A percentile compares a stretch with the other conserved stretches of the same genome.
Evolutionary conservation across 768 basidiomycete genomes (phyloP).

Genomic region (Kwoniella mangroviensis): DNA sequence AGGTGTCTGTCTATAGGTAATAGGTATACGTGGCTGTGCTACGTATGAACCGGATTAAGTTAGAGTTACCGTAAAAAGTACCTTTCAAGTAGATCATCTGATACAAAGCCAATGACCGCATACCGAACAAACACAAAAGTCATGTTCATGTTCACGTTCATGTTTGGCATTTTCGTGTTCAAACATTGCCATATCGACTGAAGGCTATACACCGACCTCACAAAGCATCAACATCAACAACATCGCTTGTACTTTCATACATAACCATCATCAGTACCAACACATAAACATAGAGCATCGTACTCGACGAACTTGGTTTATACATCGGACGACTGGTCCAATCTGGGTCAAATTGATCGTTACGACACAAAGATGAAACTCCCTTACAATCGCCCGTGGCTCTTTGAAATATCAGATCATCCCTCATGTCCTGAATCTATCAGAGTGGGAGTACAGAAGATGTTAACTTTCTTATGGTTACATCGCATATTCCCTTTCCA

Average conservation of each 20-base stretch:
- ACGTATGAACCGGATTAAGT: neutral
- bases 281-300: too few species aligned
- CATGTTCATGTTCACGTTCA: neutral
- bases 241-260: too few species aligned
- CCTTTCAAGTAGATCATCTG: neutral
- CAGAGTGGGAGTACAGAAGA: slow-evolving; percentile 40
- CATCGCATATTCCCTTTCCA: slow-evolving; percentile 42
- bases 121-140: neutral
- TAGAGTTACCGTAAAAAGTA: neutral
- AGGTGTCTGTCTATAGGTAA: neutral
- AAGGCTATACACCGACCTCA: neutral
- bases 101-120: neutral
- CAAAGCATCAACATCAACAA: slow-evolving; percentile 1
- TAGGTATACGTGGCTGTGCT: neutral
- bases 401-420: slow-evolving; percentile 52
- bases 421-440: slow-evolving; percentile 45
- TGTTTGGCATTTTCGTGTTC: neutral
- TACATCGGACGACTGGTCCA: too few species aligned
- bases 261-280: too few species aligned
- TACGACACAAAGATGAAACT: slow-evolving; percentile 29
- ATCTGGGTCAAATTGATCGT: too few species aligned
- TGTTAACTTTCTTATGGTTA: slow-evolving; percentile 50
- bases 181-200: neutral
- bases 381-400: slow-evolving; percentile 39
- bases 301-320: too few species aligned